These are phyloP conservation scores for Aleurites moluccanus DNA, from an alignment of 441 rosid species.

Conservation along the genomic window DNA sequence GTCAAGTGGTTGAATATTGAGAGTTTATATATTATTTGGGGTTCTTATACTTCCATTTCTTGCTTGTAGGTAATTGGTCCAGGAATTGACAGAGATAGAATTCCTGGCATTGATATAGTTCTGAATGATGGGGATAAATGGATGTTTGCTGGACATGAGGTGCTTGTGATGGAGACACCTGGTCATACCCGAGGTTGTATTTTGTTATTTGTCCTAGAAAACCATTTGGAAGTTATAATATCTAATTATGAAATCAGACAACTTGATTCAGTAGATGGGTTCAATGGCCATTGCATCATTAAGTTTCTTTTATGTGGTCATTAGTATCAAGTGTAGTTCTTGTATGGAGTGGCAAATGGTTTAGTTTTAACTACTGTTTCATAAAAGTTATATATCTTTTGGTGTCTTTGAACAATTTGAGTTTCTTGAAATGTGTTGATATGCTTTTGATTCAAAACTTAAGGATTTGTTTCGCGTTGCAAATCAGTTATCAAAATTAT, in stretches of 20 bases:
- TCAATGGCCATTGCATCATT: neutral
- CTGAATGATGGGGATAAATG: conserved; percentile 89
- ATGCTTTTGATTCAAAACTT: neutral
- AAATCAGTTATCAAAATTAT: neutral
- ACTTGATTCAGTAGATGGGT: neutral
- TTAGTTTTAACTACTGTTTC: neutral
- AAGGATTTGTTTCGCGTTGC: neutral
- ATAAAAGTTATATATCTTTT: neutral
- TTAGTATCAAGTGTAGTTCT: neutral
- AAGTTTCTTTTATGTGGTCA: neutral
- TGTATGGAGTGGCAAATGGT: neutral
- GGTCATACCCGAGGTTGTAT: conserved; percentile 86
- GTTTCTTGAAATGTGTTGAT: conserved; percentile 2
- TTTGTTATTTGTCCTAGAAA: conserved; percentile 14
- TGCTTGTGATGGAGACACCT: conserved; percentile 78
- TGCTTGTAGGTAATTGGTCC: conserved; percentile 87
- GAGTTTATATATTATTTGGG: neutral
- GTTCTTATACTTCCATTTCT: conserved; percentile 18
- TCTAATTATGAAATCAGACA: neutral
- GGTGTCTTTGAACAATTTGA: neutral
- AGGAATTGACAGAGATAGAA: conserved; percentile 64
- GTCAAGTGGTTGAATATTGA: neutral
- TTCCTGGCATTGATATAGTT: conserved; percentile 89
- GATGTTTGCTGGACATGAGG: conserved; percentile 99
- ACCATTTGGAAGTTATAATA: neutral